Base-by-base conservation (phyloP, 805 yeast species). In the Yarrowia sp. region DNA sequence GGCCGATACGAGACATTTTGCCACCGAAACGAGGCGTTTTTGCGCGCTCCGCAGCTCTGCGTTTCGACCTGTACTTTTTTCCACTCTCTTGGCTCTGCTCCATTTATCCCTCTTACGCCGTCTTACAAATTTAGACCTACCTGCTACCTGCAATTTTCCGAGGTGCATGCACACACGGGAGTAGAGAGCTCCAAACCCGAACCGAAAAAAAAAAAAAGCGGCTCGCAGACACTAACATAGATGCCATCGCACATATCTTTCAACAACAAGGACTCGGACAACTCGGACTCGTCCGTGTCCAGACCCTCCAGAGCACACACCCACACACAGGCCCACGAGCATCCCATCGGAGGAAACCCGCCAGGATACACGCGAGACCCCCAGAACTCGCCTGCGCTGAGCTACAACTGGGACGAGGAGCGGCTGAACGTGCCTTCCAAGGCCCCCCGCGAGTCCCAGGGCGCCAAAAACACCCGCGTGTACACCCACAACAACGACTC, bases 341-440 rank as follows among this genome's bases (percentile, higher is more conserved):
- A 47, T 8, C 55, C 55, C n/a, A 47, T 47, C 18, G 55, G 55
- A 12, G 55, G 55, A 4, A 47, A 47, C 29, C 55, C 55, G 8
- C 55, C 55, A 21, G 38, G 38, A 38, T 51, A 33, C 58, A 22
- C 42, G 4, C 35, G 32, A 4, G 32, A 31, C 22, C 31, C 41
- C 16, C 58, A 51, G 24, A 31, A 51, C 24, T 51, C 58, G 22
- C 58, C 58, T 3, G 58, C 58, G 2, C 58, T 51, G 58, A 51
- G 58, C 13, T 51, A 51, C 27, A 51, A 51, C 58, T 51, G 58
- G 58, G 58, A 51, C 24, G 58, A 51, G 42, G 58, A 51, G 42
- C 58, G 58, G 12, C 58, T 51, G 22, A 51, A 51, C 13, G 58
- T 51, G 31, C 35, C 58, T 18, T 22, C 24, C 24, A 51, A 35